phyloP scores from a whole-genome alignment of 768 basidiomycete genomes.

The Coprinopsis sp. region DNA sequence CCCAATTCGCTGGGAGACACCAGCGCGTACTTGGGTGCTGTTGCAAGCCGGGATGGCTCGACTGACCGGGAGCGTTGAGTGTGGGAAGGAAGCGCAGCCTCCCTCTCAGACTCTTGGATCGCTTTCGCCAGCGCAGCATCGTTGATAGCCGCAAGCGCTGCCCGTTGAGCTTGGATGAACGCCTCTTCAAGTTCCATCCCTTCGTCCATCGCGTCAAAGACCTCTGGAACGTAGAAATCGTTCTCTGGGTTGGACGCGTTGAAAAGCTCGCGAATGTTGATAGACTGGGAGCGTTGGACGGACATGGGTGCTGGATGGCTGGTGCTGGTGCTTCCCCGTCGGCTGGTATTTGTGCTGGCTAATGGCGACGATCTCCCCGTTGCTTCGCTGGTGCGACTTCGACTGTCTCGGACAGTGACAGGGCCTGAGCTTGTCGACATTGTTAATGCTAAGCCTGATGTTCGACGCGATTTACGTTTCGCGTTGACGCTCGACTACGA shows the following conservation, averaged over 20 bases:
- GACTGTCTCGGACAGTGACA: too few species aligned
- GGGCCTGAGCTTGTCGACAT: too few species aligned
- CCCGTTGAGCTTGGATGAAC: constrained; percentile 24
- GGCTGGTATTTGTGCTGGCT: too few species aligned
- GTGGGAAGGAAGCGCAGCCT: constrained; percentile 13
- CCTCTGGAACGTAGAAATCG: constrained; percentile 6
- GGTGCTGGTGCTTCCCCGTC: too few species aligned
- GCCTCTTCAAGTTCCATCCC: constrained; percentile 13
- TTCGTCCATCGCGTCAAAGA: constrained; percentile 12
- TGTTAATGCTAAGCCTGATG: too few species aligned
- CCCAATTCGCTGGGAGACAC: neutral
- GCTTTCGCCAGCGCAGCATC: constrained; percentile 22
- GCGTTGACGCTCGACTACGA: too few species aligned
- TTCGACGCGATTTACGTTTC: too few species aligned
- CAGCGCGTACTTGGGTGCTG: neutral
- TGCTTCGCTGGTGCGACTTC: too few species aligned
- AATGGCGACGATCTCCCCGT: too few species aligned
- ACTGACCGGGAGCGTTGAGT: neutral
- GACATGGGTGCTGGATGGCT: too few species aligned
- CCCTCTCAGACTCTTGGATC: constrained; percentile 22
- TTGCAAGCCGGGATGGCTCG: too few species aligned
- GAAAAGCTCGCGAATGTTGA: constrained; percentile 1
- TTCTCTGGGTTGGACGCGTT: neutral
- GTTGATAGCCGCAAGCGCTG: constrained; percentile 26
- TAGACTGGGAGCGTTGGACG: neutral